Base-by-base conservation (phyloP, 441 rosid genomes). In the Croton laevigatus region DNA sequence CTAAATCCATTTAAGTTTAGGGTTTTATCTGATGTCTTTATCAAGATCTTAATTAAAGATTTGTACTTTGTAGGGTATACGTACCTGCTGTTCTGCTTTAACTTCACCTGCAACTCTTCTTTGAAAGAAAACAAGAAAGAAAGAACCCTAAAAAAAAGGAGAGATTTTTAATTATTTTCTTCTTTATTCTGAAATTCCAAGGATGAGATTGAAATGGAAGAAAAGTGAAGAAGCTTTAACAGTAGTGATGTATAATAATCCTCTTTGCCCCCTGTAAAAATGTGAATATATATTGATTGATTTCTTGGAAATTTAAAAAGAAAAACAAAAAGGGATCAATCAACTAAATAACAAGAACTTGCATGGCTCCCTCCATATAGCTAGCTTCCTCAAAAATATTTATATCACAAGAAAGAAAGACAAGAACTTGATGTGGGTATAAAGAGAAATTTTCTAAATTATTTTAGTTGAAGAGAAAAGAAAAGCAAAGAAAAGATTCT, bases 1-100 rank as follows among this genome's bases (percentile, higher is more conserved):
- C 69, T 48, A 82, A 78, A 63, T 87, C 95, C 95, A 89, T 89
- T n/a, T 61, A 37, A 20, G 36, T 73, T 27, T 73, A 46, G 73
- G 66, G 71, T 58, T 61, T 51, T 59, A 6, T 59, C 6, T 53
- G 48, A 34, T 67, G 52, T 68, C 37, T 42, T 58, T 57, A 38
- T 48, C 74, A 42, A 61, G 75, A 70, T 68, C 61, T 65, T 49
- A 59, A 12, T 14, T 32, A 37, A 34, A 46, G 55, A 54, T 23
- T 45, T 36, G 53, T 0, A 42, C 27, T 54, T 40, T 52, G 51
- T 14, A 62, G 54, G 66, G 63, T 40, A 49, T 19, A 27, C 32
- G 32, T 27, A 27, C 32, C 32, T 27, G 32, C 49, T 65, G 27
- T 58, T 36, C 66, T 65, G 63, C 40, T 72, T 48, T 40, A 40